Evolutionary conservation across 306 rosid genomes (phyloP).

Genomic region (Prunus mira): DNA sequence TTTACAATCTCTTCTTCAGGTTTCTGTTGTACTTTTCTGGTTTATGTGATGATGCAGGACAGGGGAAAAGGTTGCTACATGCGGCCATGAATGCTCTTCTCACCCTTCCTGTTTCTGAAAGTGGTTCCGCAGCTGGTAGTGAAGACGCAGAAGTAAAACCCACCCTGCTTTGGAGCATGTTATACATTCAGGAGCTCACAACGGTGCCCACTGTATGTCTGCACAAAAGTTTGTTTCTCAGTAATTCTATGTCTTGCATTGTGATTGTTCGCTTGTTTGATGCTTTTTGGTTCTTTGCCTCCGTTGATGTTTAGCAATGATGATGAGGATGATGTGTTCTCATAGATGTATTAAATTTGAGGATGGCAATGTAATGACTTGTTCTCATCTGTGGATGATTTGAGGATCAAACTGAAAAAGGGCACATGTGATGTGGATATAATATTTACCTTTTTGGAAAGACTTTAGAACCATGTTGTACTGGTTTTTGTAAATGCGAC

Average conservation of each 20-base stretch:
- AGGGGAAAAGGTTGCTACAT: constrained; percentile 59
- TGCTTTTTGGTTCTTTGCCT: not conserved
- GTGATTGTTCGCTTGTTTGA: not conserved
- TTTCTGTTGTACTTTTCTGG: constrained; percentile 70
- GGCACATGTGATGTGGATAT: too few species aligned
- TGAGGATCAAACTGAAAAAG: too few species aligned
- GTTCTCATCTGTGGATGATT: too few species aligned
- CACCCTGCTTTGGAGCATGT: constrained; percentile 66
- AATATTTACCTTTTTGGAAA: too few species aligned
- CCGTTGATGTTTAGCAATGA: not conserved
- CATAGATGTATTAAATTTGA: too few species aligned
- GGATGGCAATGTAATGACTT: too few species aligned
- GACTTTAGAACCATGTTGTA: too few species aligned
- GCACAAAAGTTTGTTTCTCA: not conserved
- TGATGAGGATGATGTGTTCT: not conserved
- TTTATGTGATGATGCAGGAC: constrained; percentile 58
- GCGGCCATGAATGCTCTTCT: constrained; percentile 65
- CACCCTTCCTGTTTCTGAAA: constrained; percentile 44
- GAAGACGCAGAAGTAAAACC: constrained; percentile 49
- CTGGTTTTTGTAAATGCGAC: too few species aligned
- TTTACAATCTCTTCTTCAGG: constrained; percentile 44
- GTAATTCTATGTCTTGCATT: not conserved
- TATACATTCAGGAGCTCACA: constrained; percentile 69
- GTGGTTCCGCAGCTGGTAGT: constrained; percentile 40
- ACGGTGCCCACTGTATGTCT: constrained; percentile 38